Evolutionary conservation across 805 yeast species (phyloP).

Genomic region (Sugiyamaella marilandica): DNA sequence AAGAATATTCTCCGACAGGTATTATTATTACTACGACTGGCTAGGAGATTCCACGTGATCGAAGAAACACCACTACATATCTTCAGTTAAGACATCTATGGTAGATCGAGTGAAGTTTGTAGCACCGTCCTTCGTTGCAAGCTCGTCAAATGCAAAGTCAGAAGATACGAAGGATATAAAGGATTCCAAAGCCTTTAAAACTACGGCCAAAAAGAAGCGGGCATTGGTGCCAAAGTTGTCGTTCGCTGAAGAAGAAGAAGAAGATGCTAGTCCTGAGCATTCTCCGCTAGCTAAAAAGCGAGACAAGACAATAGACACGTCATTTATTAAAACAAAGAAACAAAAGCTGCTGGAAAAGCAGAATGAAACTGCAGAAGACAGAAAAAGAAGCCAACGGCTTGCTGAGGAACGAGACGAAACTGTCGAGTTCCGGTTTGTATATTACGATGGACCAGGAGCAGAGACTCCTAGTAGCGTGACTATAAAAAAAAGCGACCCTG

Average conservation of each 20-base stretch:
- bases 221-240: neutral
- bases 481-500: slow-evolving; percentile 27
- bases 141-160: neutral
- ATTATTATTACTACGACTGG: too few species aligned
- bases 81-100: neutral
- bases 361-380: slow-evolving; percentile 12
- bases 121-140: neutral
- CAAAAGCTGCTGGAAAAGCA: slow-evolving; percentile 11
- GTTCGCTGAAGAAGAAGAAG: slow-evolving; percentile 5
- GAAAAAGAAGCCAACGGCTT: slow-evolving; percentile 15
- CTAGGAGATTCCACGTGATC: neutral
- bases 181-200: neutral
- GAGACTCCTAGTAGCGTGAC: slow-evolving; percentile 19
- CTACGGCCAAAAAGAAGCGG: neutral
- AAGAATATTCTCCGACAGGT: too few species aligned
- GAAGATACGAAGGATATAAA: neutral
- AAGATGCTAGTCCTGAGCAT: neutral
- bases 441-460: slow-evolving; percentile 24
- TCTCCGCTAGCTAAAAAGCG: slow-evolving; percentile 3
- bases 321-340: slow-evolving; percentile 20
- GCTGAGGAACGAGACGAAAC: slow-evolving; percentile 15
- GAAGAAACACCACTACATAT: neutral
- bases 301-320: slow-evolving; percentile 22
- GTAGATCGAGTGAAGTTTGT: neutral
- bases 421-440: slow-evolving; percentile 22